Conservation (phyloP, 768 basidiomycete genomes). For the Agaricus subrufescens region DNA sequence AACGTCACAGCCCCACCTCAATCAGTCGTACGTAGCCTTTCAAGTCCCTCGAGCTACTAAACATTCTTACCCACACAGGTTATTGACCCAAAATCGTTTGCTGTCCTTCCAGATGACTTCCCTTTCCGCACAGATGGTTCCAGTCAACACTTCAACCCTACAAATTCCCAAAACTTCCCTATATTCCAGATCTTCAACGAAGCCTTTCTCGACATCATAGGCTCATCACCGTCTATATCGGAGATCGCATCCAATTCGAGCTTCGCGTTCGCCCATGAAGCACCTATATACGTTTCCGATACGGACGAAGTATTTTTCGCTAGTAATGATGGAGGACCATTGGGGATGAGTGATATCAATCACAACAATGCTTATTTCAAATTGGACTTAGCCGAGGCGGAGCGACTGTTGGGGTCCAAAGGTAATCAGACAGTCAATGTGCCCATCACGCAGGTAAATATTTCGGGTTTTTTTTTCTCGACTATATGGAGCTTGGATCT, state of each 20-base stretch:
- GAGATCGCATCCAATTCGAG: conserved; percentile 55
- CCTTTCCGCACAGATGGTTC: conserved; percentile 34
- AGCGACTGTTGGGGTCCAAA: conserved; percentile 33
- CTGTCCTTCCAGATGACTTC: conserved; percentile 43
- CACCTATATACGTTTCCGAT: conserved; percentile 60
- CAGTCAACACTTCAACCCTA: conserved; percentile 52
- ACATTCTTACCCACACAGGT: conserved; percentile 27
- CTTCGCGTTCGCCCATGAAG: conserved; percentile 78
- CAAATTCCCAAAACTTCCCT: conserved; percentile 43
- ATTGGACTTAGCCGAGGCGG: conserved; percentile 56
- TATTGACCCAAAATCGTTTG: conserved; percentile 45
- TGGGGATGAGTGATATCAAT: conserved; percentile 59
- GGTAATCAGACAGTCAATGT: conserved; percentile 37
- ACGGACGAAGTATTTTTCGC: conserved; percentile 74
- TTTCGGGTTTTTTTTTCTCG: conserved; percentile 1
- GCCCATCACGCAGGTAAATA: conserved; percentile 37
- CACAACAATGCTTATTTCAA: conserved; percentile 61
- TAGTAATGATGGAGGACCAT: conserved; percentile 61
- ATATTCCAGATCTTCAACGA: conserved; percentile 51
- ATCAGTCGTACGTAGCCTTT: conserved; percentile 22
- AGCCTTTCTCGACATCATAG: conserved; percentile 59
- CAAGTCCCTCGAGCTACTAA: neutral
- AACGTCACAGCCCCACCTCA: conserved; percentile 19
- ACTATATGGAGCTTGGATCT: neutral
- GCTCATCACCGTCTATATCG: conserved; percentile 49